A percentile compares a stretch with the other conserved stretches of the same genome.
These are phyloP conservation scores for Iris pallida DNA, from an alignment of 116 monocot species.

Conservation along the genomic window DNA sequence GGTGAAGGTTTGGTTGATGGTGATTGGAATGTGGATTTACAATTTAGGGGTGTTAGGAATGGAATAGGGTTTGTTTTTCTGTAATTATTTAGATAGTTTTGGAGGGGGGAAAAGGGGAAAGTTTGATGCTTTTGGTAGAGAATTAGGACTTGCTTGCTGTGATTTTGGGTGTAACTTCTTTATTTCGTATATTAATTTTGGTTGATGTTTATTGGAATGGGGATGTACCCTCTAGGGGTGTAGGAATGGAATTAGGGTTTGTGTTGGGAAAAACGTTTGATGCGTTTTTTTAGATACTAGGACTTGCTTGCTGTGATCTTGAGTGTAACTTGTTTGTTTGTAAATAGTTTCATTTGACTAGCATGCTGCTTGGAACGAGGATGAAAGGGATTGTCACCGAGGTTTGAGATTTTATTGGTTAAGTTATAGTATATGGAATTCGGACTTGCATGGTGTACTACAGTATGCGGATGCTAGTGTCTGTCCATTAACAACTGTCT, in stretches of 20 bases:
- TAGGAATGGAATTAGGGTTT: conserved; percentile 1
- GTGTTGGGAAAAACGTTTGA: not conserved
- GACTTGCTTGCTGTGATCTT: not conserved
- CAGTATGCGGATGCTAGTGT: too few relatives aligned
- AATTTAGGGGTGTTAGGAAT: too few relatives aligned
- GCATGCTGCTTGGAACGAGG: not conserved
- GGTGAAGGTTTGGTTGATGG: too few relatives aligned
- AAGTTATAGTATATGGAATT: not conserved
- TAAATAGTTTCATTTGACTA: not conserved
- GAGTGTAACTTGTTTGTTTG: not conserved
- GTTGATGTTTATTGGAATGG: not conserved
- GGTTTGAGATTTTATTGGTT: not conserved
- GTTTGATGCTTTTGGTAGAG: not conserved
- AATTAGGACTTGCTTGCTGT: not conserved
- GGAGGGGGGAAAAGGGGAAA: too few relatives aligned
- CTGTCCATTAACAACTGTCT: too few relatives aligned
- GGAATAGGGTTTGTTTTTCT: too few relatives aligned
- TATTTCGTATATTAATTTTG: not conserved
- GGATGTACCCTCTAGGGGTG: not conserved
- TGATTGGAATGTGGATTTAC: too few relatives aligned
- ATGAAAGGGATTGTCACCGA: not conserved
- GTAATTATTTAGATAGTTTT: too few relatives aligned
- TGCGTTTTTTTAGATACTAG: not conserved
- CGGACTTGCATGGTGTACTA: not conserved
- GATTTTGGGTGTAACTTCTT: not conserved